Evolutionary conservation across 2,329 filamentous ascomycete species (phyloP), one percentile per base, ranked within the genome.

Genomic region (Grosmannia clavigera): DNA sequence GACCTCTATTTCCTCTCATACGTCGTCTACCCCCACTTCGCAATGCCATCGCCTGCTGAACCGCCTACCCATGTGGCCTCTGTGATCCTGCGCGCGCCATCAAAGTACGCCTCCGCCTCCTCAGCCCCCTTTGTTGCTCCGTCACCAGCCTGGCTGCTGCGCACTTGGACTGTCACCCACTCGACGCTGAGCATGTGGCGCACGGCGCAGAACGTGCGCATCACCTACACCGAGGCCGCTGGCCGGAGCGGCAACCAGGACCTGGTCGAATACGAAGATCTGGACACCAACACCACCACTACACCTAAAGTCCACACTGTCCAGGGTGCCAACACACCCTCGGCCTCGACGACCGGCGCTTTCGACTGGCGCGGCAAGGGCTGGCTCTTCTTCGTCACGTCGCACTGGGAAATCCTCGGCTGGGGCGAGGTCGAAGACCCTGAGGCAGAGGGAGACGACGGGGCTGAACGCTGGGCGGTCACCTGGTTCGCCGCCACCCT

Each of bases 401-500:
- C 82, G 54, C 84, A 90, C 68, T 95, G 90, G 90, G 88, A 95
- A 76, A 74, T 94, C 2, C 72, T 95, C 22, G 89, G 86, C 3
- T 92, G 83, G 78, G 89, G 89, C 5, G 80, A 86, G 68, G 69
- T 71, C 27, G 66, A 68, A 40, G 75, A 70, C 38, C 73, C 72
- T 0, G 68, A 60, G 3, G 69, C 67, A 1, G 67, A 64, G 6
- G 43, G 5, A 9, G 67, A 62, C 31, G 25, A n/a, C 22, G 3
- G 6, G 22, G 14, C 43, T 11, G 81, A 83, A 71, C 78, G 79
- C 66, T 95, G 88, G 88, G 83, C 82, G 1, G 88, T 95, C 16
- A 95, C 88, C 5, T 92, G 86, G 78, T 95, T 95, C 71, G 85
- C 86, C 64, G 85, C 88, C 68, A 95, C 88, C 29, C 66, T 92